A percentile compares a stretch with the other conserved stretches of the same genome.
Conservation (phyloP, 176 grass and related monocot species). For the Bromus sterilis region DNA sequence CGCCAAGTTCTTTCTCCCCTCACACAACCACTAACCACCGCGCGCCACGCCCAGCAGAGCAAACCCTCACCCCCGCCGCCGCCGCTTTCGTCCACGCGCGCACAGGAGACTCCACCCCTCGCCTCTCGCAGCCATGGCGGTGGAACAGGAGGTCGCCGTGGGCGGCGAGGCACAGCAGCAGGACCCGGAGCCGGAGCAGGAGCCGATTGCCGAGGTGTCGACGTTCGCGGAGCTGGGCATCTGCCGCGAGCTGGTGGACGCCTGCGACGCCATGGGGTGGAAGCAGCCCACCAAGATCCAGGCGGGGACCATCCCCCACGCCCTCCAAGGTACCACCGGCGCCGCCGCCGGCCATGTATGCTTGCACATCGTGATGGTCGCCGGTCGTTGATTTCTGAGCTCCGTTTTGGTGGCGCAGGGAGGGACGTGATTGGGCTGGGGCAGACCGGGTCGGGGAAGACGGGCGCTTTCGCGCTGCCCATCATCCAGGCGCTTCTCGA, state of each 20-base stretch:
- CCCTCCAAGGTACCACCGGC: conserved; percentile 32
- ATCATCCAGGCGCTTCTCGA: conserved; percentile 70
- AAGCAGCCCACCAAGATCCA: conserved; percentile 50
- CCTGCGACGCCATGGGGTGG: conserved; percentile 55
- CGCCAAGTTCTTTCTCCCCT: background rate
- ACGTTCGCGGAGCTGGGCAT: conserved; percentile 58
- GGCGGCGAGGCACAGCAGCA: background rate
- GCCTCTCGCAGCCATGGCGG: conserved; percentile 7
- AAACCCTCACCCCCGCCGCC: background rate
- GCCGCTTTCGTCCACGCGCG: background rate
- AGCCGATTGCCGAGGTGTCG: background rate
- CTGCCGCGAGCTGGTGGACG: conserved; percentile 41
- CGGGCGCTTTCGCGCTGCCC: conserved; percentile 75
- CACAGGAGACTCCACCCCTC: background rate
- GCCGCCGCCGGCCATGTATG: background rate
- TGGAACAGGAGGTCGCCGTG: background rate
- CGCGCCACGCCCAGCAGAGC: background rate
- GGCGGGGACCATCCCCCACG: conserved; percentile 45
- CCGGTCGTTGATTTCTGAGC: background rate
- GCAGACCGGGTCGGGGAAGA: conserved; percentile 91
- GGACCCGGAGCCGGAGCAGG: background rate
- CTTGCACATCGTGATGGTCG: background rate
- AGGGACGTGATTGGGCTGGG: conserved; percentile 81
- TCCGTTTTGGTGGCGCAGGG: conserved; percentile 27
- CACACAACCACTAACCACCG: background rate